Evolutionary conservation across 116 monocot genomes (phyloP).

Genomic region (Papilionanthe hybrid): DNA sequence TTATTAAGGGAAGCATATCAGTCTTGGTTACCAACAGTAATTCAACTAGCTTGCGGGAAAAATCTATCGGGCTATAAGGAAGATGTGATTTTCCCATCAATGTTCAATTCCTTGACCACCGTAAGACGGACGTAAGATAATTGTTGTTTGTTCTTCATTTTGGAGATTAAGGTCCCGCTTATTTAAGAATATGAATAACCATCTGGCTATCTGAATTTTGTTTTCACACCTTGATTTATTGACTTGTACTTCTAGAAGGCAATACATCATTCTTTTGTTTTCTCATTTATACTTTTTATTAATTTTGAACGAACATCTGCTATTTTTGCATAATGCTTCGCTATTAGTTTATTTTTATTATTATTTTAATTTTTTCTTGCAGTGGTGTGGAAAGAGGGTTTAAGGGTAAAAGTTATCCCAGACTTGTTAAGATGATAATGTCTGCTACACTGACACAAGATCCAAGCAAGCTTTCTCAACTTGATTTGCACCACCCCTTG

Average conservation of each 20-base stretch:
- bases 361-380: conserved; percentile 7
- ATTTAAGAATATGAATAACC: neutral
- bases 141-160: neutral
- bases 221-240: neutral
- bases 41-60: conserved; percentile 43
- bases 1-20: conserved; percentile 94
- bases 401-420: conserved; percentile 60
- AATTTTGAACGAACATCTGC: neutral
- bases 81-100: conserved; percentile 12
- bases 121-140: conserved; percentile 65
- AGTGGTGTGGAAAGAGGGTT: conserved; percentile 71
- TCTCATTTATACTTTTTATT: neutral
- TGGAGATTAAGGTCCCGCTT: neutral
- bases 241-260: neutral
- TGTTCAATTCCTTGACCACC: conserved; percentile 47
- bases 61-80: conserved; percentile 20
- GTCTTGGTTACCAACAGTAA: conserved; percentile 86
- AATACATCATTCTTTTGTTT: neutral
- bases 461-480: conserved; percentile 91
- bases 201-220: neutral
- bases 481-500: conserved; percentile 82
- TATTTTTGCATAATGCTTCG: neutral
- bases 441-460: conserved; percentile 95
- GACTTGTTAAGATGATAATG: conserved; percentile 73
- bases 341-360: neutral